Evolutionary conservation across 495 filamentous ascomycete genomes (phyloP), one percentile per base, ranked within the genome.

Genomic region (Penicillium odoratum): DNA sequence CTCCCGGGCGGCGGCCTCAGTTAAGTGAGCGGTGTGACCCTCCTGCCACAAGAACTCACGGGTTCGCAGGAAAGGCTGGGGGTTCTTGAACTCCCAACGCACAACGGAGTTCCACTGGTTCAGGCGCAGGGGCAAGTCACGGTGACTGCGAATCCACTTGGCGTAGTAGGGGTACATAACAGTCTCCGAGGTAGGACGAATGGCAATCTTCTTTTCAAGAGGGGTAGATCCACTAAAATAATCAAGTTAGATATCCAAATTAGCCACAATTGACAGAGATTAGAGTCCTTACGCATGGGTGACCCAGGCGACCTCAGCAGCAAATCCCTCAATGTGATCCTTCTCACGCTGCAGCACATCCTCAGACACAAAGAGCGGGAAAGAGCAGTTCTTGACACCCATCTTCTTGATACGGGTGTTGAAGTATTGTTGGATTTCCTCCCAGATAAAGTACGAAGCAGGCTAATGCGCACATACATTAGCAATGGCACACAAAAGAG

Each of bases 61-160:
- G 49, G 93, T 92, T 58, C 94, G 79, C 25, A 98, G 78, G 80
- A 98, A 97, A 6, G 94, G 94, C 67, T 93, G 93, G 25, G 93
- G 92, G 68, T 98, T 89, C 78, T 98, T 97, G 69, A 96, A 96
- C 76, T 98, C 94, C 94, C 94, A 98, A 63, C 94, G 84, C 34
- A 97, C 93, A 50, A 97, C 93, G 7, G 88, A 93, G 80, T 97
- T 97, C 51, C 94, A 98, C 74, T 98, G 94, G 76, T 98, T 97
- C 49, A 97, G 80, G 64, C 86, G 83, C 51, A 97, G 85, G 46
- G 94, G 95, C 48, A 98, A 87, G 66, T 98, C 95, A 63, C 94
- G 84, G 76, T 98, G 92, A 67, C 84, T 89, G 63, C 92, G 83
- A 74, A 98, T 98, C 91, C 93, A 96, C 71, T 97, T 94, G 55